Evolutionary conservation across 1,139 yeast species (phyloP).

Genomic region (Pichia terricola): DNA sequence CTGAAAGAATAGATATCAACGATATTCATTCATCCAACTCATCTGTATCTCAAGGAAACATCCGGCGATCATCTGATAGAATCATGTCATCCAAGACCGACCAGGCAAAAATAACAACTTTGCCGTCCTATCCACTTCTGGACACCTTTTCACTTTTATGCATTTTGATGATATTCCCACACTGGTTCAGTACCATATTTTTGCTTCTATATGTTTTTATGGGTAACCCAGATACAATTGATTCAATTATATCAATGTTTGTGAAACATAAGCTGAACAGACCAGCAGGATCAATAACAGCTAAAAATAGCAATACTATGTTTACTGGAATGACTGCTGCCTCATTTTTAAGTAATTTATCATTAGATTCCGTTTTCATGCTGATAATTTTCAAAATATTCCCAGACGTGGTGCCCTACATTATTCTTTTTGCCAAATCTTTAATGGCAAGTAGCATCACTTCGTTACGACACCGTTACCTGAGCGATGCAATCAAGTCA

Average conservation of each 20-base stretch:
- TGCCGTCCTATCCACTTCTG: constrained; percentile 20
- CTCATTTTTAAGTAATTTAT: constrained; percentile 26
- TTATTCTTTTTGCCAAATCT: constrained; percentile 39
- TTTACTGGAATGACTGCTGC: constrained; percentile 16
- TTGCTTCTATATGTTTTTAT: constrained; percentile 33
- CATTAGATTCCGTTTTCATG: constrained; percentile 16
- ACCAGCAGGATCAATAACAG: not conserved
- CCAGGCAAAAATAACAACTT: not conserved
- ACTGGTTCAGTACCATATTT: constrained; percentile 30
- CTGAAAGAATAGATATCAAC: too few relatives aligned
- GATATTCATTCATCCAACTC: too few relatives aligned
- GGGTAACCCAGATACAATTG: constrained; percentile 35
- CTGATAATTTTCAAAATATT: constrained; percentile 24
- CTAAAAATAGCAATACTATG: not conserved
- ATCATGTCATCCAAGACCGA: too few relatives aligned
- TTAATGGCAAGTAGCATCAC: constrained; percentile 42
- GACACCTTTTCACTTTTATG: constrained; percentile 25
- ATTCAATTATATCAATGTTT: constrained; percentile 31
- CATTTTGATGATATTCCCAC: constrained; percentile 21
- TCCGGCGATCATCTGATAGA: too few relatives aligned
- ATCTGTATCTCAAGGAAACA: too few relatives aligned
- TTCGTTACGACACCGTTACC: constrained; percentile 28
- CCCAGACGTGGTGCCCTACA: constrained; percentile 32
- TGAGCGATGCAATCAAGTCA: constrained; percentile 19
- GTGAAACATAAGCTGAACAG: constrained; percentile 21